Base-by-base conservation (phyloP, 257 asterid genomes). In the Leptodermis oblonga region DNA sequence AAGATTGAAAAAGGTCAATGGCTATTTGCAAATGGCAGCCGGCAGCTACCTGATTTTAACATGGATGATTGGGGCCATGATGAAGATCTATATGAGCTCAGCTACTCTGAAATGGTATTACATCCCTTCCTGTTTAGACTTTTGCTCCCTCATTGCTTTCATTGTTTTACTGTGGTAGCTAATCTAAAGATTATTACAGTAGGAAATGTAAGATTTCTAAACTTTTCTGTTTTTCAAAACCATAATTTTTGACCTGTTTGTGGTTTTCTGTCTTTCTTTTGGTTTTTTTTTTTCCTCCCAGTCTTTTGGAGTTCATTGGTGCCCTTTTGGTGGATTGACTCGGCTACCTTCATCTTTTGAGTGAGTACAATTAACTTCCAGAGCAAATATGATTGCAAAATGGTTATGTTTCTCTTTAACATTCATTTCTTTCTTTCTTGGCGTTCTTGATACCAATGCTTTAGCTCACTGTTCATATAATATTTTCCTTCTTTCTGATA, bases 1-100 rank as follows among this genome's bases (percentile, higher is more conserved):
- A 86, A 94, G 81, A 82, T 85, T 78, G 99, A 94, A 88, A 91
- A 87, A 85, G 97, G 99, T 28, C 99, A 86, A 74, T 94, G 99
- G 99, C 88, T 91, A 54, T 94, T 83, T 84, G 95, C 97, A 23
- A 85, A 78, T 78, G 96, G 99, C 55, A 75, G 83, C 77, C 96
- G 95, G 58, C 81, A 96, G 52, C 77, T 79, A 67, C 88, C 97
- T 73, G 97, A 94, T 65, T 82, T 91, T 67, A 86, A 55, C 87
- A 81, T 90, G 88, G 99, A 93, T 69, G 99, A 93, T 75, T 86
- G 90, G 96, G 83, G 87, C 65, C 90, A 80, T 74, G 97, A 94
- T 33, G 99, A 94, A 70, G 99, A 94, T 83, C 83, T 88, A n/a
- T 87, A 89, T 76, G 97, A 91, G 76, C 70, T 90, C 62, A 78